These are phyloP conservation scores for Vinca minor DNA, from an alignment of 257 asterid species.

Conservation along the genomic window DNA sequence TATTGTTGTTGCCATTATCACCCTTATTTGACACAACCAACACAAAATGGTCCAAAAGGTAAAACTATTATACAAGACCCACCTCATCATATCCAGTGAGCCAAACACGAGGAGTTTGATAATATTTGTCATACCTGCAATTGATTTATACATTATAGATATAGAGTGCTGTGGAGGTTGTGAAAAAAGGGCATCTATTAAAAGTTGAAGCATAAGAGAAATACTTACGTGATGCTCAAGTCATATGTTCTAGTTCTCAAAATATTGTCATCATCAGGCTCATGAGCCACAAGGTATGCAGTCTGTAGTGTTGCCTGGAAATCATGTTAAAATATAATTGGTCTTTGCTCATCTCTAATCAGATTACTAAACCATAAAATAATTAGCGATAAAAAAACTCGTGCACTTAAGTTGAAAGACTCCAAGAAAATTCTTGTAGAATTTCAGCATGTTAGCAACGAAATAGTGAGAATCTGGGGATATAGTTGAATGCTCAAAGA, in stretches of 20 bases:
- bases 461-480: background rate
- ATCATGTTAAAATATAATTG: conserved; percentile 5
- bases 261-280: conserved; percentile 93
- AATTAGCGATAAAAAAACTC: background rate
- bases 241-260: conserved; percentile 91
- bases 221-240: conserved; percentile 89
- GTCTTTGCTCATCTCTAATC: background rate
- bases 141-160: conserved; percentile 1
- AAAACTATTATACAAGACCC: conserved; percentile 13
- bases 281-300: conserved; percentile 71
- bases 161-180: background rate
- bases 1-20: no score
- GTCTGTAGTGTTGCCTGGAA: conserved; percentile 72
- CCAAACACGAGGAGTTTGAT: conserved; percentile 99
- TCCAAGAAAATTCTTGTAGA: background rate
- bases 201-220: background rate
- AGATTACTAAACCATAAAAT: background rate
- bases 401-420: background rate
- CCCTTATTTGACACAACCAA: background rate
- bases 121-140: conserved; percentile 86
- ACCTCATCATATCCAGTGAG: conserved; percentile 99
- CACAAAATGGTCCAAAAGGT: background rate
- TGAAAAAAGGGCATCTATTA: background rate
- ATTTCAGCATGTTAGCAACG: background rate
- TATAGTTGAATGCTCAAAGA: background rate